Evolutionary conservation across 129 eudicot species (phyloP).

Genomic region (Saposhnikovia divaricata): DNA sequence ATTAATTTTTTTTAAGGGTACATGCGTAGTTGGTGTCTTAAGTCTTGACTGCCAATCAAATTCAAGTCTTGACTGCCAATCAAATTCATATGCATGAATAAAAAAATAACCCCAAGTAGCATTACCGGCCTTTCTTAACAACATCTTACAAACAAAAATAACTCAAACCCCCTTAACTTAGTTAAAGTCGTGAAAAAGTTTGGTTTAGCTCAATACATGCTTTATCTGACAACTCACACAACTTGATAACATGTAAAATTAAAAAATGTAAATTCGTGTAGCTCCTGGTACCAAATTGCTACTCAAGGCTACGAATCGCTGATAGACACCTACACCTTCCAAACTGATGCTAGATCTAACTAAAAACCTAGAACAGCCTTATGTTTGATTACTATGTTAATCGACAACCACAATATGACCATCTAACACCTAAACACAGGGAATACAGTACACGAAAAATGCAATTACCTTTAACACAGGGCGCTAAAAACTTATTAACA

Average conservation of each 20-base stretch:
- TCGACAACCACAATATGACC: neutral
- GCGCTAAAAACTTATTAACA: too few relatives aligned
- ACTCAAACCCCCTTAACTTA: neutral
- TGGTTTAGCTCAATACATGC: too few relatives aligned
- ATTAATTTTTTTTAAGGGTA: neutral
- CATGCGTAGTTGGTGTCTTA: neutral
- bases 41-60: too few relatives aligned
- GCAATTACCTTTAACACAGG: too few relatives aligned
- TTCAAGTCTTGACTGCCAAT: neutral
- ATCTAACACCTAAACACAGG: neutral
- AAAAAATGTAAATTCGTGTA: too few relatives aligned
- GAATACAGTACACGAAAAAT: neutral
- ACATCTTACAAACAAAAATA: neutral
- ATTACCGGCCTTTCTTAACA: neutral
- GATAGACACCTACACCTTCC: neutral
- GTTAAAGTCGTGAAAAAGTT: neutral
- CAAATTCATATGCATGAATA: neutral
- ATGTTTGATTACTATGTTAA: neutral
- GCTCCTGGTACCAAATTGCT: neutral
- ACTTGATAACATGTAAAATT: too few relatives aligned
- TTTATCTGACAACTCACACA: too few relatives aligned
- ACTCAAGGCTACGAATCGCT: neutral
- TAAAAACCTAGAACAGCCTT: neutral
- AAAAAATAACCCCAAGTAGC: neutral
- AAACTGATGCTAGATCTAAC: neutral